Evolutionary conservation across 73 alveolate species (phyloP), one percentile per base, ranked within the genome.

Genomic region (Symbiodinium pilosum): DNA sequence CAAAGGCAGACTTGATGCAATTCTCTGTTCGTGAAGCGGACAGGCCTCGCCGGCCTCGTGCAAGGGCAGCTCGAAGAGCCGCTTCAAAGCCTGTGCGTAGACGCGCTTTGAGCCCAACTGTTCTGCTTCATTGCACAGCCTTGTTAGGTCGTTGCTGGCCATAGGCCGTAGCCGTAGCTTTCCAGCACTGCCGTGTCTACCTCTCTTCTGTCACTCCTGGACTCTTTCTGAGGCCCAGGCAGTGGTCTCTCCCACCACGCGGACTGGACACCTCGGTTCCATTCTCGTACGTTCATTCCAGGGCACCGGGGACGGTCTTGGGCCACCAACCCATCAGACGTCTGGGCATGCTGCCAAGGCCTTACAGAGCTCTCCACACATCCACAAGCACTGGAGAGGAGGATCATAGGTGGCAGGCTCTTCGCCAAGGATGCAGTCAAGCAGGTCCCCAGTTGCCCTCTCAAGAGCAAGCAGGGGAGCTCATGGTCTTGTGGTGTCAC

Each of bases 331-430:
- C 97, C 97, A 43, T 71, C 97, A 21, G 52, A 26, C 24, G 97
- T 91, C 52, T 91, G 88, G 4, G 88, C 97, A 43, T n/a, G 77
- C 81, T 91, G 97, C 97, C 97, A 91, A 16, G 97, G 97, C 77
- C 95, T 89, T 18, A 18, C 26, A 16, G 73, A 54, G 5, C 6
- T 8, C 9, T 38, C 38, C 81, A 64, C 39, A 64, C 30, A 9
- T 30, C 18, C 81, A 9, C 32, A 64, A 5, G 77, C 41, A 26
- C 24, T 47, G 59, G 14, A 47, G 14, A 47, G 59, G 14, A 47
- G 59, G 59, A 47, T 14, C 14, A 14, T 6, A 14, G 59, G 59
- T 6, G 59, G 59, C 21, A 9, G 59, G 47, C 97, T 91, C 97
- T 91, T 91, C 97, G 43, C 97, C 97, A n/a, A 91, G 36, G 81